Base-by-base conservation (phyloP, 2,329 filamentous ascomycete genomes). In the Verticillium isaacii region DNA sequence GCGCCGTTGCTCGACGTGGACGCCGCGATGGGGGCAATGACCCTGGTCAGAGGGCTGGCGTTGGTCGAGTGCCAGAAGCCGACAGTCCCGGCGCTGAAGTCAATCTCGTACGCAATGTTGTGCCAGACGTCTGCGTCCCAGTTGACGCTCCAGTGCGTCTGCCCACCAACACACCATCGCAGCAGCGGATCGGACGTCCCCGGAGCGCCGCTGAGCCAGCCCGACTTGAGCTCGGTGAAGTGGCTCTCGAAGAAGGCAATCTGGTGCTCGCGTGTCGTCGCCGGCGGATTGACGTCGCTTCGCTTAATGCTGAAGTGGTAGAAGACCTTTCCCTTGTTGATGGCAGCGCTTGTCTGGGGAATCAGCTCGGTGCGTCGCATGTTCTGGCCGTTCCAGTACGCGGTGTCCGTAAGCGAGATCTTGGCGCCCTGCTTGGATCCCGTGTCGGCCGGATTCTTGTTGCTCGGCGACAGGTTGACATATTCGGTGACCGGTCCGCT, bases 311-410 rank as follows among this genome's bases (percentile, higher is more conserved):
- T 87, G 76, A 91, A 91, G 74, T 92, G 89, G 74, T 91, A 92
- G 76, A 82, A 89, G 37, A 90, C 82, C 60, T 84, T 87, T 57
- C 88, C 88, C 29, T 74, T 69, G 68, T 85, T 87, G 74, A 91
- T 89, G 63, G 86, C 80, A 0, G 84, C 85, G 3, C 73, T 82
- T 1, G 88, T 90, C 75, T 90, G 86, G 9, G 89, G 89, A 67
- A 92, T 92, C 63, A 92, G 77, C 76, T 92, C 89, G 0, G 87
- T 91, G 59, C 89, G 83, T 71, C 88, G 85, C 89, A 91, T 91
- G 56, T 74, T 84, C 71, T 91, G 87, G 34, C 85, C 86, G 73
- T 91, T 88, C 89, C 89, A 92, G 72, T 85, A 90, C 1, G 89
- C 81, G 1, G 84, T 88, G 68, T 74, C 74, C 69, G 81, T 78